A percentile compares a stretch with the other conserved stretches of the same genome.
phyloP scores from a whole-genome alignment of 129 eudicot genomes.

The Gnaphalium uliginosum region DNA sequence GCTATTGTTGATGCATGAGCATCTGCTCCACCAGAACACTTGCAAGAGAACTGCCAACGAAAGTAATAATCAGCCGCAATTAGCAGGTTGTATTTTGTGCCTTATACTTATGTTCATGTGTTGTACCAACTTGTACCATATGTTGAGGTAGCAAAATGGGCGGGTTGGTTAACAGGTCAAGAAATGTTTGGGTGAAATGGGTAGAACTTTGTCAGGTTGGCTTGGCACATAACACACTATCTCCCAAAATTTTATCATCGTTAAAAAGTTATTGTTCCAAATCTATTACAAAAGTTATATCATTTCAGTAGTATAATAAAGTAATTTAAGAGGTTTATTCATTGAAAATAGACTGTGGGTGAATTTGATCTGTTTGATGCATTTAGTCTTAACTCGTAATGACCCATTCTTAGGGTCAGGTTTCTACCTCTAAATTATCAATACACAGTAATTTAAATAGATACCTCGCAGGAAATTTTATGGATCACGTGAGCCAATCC shows the following conservation, averaged over 20 bases:
- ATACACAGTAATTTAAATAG: not conserved
- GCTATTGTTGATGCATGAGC: constrained; percentile 68
- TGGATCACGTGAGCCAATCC: constrained; percentile 55
- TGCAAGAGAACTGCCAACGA: constrained; percentile 68
- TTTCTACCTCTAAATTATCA: not conserved
- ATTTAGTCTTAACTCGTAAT: not conserved
- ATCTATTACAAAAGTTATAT: not conserved
- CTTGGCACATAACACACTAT: not conserved
- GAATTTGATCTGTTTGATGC: not conserved
- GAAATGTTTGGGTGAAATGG: not conserved
- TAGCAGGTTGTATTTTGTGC: constrained; percentile 16
- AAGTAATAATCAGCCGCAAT: not conserved
- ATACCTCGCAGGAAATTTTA: constrained; percentile 80
- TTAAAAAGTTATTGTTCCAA: not conserved
- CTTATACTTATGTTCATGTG: constrained; percentile 10
- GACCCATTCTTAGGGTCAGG: not conserved
- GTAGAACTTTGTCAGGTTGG: not conserved
- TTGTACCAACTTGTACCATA: constrained; percentile 16
- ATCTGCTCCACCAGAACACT: constrained; percentile 79
- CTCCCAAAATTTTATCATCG: not conserved
- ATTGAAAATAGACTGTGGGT: too few relatives aligned
- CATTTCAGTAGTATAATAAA: not conserved
- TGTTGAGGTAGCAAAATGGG: not conserved
- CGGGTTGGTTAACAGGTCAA: not conserved
- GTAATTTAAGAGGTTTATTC: not conserved